phyloP scores from a whole-genome alignment of 2,329 filamentous ascomycete genomes.

The Fusarium paranaense region DNA sequence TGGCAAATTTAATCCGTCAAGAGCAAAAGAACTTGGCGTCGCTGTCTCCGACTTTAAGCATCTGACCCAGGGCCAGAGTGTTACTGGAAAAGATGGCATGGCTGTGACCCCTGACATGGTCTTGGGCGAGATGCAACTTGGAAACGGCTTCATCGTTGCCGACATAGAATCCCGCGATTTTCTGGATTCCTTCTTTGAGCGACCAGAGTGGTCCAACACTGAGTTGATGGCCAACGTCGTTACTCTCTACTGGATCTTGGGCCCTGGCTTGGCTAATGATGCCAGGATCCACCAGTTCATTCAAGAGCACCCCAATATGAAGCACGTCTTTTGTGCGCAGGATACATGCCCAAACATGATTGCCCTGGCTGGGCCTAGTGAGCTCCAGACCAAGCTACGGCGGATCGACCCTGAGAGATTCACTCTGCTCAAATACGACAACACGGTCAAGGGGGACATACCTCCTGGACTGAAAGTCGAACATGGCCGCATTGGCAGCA shows the following conservation, averaged over 20 bases:
- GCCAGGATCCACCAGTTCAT: conserved; percentile 77
- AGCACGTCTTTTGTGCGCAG: conserved; percentile 82
- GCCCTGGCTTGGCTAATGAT: conserved; percentile 73
- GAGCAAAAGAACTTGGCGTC: conserved; percentile 75
- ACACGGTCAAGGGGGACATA: conserved; percentile 49
- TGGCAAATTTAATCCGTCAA: conserved; percentile 80
- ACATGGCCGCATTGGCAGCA: conserved; percentile 58
- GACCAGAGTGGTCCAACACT: conserved; percentile 77
- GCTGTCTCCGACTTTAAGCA: conserved; percentile 65
- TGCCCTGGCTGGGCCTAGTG: conserved; percentile 73
- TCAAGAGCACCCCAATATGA: conserved; percentile 65
- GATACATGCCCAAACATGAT: conserved; percentile 83
- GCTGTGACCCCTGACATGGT: conserved; percentile 90
- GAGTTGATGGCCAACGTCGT: conserved; percentile 75
- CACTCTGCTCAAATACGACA: conserved; percentile 74
- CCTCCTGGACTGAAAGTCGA: conserved; percentile 48
- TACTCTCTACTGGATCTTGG: conserved; percentile 85
- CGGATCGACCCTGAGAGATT: conserved; percentile 81
- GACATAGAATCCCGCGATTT: conserved; percentile 81
- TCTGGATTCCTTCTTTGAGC: conserved; percentile 74
- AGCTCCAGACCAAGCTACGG: conserved; percentile 75
- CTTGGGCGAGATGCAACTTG: conserved; percentile 73
- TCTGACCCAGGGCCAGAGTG: conserved; percentile 72
- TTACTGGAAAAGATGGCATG: conserved; percentile 72
- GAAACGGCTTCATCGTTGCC: conserved; percentile 81